Evolutionary conservation across 2,329 filamentous ascomycete genomes (phyloP), one percentile per base, ranked within the genome.

Genomic region (Epichloe elymi): DNA sequence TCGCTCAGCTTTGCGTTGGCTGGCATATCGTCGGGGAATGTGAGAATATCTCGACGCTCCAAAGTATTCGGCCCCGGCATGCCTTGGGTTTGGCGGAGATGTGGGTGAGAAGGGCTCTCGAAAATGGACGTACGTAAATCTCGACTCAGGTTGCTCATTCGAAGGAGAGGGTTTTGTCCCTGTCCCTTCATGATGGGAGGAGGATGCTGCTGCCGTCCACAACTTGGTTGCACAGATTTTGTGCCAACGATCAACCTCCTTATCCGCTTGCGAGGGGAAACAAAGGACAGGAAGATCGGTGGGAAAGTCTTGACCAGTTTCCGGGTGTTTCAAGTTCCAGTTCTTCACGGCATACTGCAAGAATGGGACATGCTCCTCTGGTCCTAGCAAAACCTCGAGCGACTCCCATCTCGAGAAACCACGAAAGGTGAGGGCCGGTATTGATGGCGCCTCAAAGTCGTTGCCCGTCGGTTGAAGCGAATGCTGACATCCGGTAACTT

Each of bases 381-480:
- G 93, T 2, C 83, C 86, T 2, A 97, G 77, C 37, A 97, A 72
- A 20, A 95, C 77, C 69, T 97, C 88, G 51, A 97, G 86, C 0
- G 87, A 88, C 70, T 95, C 85, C 91, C 91, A 98, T 64, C 88
- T 83, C 42, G 91, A 86, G 65, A 95, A 98, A 40, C 93, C 93
- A 61, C 81, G 79, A 0, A 78, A 74, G 37, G 91, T 94, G 51
- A 98, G 71, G 14, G 89, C 87, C 0, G 93, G 93, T 41, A 96
- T 78, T 0, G 78, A 82, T 0, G 91, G 93, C 0, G 82, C 73
- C 3, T 77, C 78, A 64, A 86, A 96, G 55, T 87, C 79, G 59
- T 83, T 76, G 39, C 80, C 78, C 46, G 80, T 79, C 1, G 88
- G 88, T 58, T 94, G 86, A 30, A 97, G 75, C 47, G 82, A 83